Conservation (phyloP, 495 filamentous ascomycete species). For the Evansstolkia leycettana region DNA sequence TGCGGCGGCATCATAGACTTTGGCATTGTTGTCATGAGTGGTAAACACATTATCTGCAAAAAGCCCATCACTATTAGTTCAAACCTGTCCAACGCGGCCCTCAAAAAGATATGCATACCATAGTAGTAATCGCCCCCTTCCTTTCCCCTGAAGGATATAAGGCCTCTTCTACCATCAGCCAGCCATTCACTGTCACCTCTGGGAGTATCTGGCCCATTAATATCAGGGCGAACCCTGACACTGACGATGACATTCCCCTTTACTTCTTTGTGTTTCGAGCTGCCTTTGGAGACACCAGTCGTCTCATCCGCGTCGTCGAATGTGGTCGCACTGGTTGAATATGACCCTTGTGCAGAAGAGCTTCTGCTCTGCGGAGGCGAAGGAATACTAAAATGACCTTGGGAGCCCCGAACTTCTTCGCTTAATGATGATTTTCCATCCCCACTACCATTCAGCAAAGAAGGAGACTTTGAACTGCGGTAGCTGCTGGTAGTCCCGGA, state of each 20-base stretch:
- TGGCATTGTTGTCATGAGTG: slow-evolving; percentile 80
- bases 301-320: slow-evolving; percentile 52
- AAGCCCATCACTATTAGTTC: not conserved
- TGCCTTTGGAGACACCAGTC: slow-evolving; percentile 19
- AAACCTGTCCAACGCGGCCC: not conserved
- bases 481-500: slow-evolving; percentile 31
- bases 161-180: slow-evolving; percentile 70
- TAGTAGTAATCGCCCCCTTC: slow-evolving; percentile 91
- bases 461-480: slow-evolving; percentile 47
- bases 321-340: slow-evolving; percentile 79
- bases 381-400: slow-evolving; percentile 55
- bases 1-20: slow-evolving; percentile 85
- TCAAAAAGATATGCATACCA: slow-evolving; percentile 44
- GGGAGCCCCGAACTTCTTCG: slow-evolving; percentile 47
- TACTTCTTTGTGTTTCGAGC: slow-evolving; percentile 41
- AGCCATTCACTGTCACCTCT: slow-evolving; percentile 77
- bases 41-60: slow-evolving; percentile 84
- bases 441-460: slow-evolving; percentile 64
- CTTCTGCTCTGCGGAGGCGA: slow-evolving; percentile 81
- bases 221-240: slow-evolving; percentile 82
- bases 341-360: slow-evolving; percentile 81
- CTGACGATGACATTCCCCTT: slow-evolving; percentile 97
- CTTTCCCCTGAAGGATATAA: slow-evolving; percentile 73
- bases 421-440: slow-evolving; percentile 60
- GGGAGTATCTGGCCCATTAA: slow-evolving; percentile 42